phyloP scores from a whole-genome alignment of 2,329 filamentous ascomycete genomes.

The Colletotrichum navitas region DNA sequence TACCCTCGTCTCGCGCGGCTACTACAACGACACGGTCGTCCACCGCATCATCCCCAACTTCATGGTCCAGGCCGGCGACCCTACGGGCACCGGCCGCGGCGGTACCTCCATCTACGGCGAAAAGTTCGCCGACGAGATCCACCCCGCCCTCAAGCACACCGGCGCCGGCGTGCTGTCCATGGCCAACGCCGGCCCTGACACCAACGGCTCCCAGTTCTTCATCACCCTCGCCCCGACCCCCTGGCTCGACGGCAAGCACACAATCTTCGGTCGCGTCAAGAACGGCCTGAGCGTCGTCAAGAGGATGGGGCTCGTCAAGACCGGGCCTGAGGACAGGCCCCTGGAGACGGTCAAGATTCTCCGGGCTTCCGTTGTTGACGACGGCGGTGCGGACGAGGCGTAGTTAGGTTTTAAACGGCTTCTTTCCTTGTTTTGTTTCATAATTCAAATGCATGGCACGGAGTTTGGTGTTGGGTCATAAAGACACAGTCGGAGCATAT shows the following conservation, averaged over 20 bases:
- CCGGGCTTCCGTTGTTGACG: constrained; percentile 77
- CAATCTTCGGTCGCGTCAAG: constrained; percentile 93
- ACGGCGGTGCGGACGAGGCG: constrained; percentile 55
- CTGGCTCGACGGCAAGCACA: constrained; percentile 97
- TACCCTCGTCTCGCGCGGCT: constrained; percentile 82
- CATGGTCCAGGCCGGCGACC: constrained; percentile 96
- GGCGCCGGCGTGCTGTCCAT: constrained; percentile 95
- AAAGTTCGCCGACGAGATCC: constrained; percentile 94
- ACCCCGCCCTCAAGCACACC: constrained; percentile 83
- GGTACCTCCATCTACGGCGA: constrained; percentile 92
- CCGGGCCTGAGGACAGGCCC: constrained; percentile 83
- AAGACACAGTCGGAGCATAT: neutral
- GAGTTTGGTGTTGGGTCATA: constrained; percentile 35
- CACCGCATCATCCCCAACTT: constrained; percentile 96
- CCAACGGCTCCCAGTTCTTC: constrained; percentile 97
- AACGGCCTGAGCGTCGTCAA: constrained; percentile 85
- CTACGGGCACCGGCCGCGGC: constrained; percentile 91
- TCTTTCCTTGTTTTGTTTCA: too few relatives aligned
- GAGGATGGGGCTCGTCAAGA: constrained; percentile 89
- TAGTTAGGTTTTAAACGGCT: neutral
- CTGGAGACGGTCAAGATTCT: constrained; percentile 85
- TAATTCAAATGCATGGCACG: constrained; percentile 29
- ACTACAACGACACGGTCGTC: constrained; percentile 89
- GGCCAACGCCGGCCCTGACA: constrained; percentile 94
- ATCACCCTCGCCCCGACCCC: constrained; percentile 94